Base-by-base conservation (phyloP, 2,329 filamentous ascomycete genomes). In the Trichocomaceae sp. region DNA sequence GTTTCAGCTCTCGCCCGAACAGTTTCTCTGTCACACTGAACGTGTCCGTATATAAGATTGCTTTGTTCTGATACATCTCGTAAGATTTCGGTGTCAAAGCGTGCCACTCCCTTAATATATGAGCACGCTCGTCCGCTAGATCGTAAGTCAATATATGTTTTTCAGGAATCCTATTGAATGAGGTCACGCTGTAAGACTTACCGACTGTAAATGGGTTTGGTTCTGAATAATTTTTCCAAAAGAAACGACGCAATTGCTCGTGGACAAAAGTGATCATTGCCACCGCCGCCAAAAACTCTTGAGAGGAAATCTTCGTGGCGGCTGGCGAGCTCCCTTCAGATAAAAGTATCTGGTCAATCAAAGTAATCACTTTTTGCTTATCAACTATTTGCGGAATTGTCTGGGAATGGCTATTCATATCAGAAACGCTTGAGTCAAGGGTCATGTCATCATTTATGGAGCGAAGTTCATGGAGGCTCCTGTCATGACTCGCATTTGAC, bases 21-120 rank as follows among this genome's bases (percentile, higher is more conserved):
- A 12, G 17, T 2, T 26, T 26, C 3, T 26, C 20, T 15, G 23
- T 44, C n/a, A 52, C 45, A 9, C 42, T 46, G 12, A 17, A 7
- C 1, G 42, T 46, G 31, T 52, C 42, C 5, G 47, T 46, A 17
- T 37, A 47, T n/a, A 52, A 17, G 0, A 52, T n/a, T 5, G 50
- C 50, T 35, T 31, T 42, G 23, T 39, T 47, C 29, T 46, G 50
- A 47, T 52, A 52, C 41, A n/a, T 33, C 39, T 52, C 41, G 22
- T 44, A 52, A 31, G 17, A 10, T 26, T 52, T 29, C 17, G 41
- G n/a, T 5, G 41, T 37, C 26, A 46, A 13, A 15, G 29, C 29
- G 12, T 13, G 42, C 50, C 50, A 52, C 29, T 46, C 17, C 7
- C 44, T 29, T 29, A 52, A 39, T 22, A 46, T 15, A 17, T 20